These are phyloP conservation scores for Ophiostoma sp. DNA, from an alignment of 2,329 filamentous ascomycete species.

Conservation along the genomic window DNA sequence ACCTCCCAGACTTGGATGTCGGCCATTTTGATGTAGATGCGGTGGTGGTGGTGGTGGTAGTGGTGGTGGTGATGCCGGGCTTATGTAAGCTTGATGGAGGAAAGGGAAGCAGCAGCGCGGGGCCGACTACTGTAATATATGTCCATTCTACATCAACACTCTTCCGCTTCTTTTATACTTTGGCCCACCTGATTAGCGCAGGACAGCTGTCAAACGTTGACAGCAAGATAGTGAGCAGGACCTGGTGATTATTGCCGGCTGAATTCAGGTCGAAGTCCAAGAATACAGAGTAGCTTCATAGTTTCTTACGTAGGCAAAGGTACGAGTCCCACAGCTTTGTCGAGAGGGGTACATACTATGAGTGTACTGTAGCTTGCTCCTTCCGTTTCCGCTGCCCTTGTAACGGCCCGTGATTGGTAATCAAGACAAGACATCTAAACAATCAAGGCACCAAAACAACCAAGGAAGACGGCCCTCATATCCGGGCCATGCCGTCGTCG, in stretches of 20 bases:
- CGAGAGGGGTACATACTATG: background rate
- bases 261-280: background rate
- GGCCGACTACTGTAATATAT: background rate
- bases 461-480: background rate
- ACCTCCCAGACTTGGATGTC: constrained; percentile 46
- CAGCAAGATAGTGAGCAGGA: background rate
- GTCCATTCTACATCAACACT: background rate
- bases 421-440: too few relatives aligned
- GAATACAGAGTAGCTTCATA: background rate
- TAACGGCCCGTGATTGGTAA: background rate
- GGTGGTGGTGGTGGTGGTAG: background rate
- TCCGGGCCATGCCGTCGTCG: background rate
- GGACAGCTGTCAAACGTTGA: background rate
- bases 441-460: too few relatives aligned
- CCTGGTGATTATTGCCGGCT: background rate
- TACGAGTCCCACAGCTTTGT: background rate
- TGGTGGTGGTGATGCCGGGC: background rate
- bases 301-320: background rate
- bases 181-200: constrained; percentile 1
- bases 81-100: background rate
- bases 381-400: background rate
- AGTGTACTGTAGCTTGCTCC: background rate
- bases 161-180: background rate
- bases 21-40: constrained; percentile 13
- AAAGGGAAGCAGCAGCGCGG: background rate